Base-by-base conservation (phyloP, 208 protist species). In the Leishmania major region DNA sequence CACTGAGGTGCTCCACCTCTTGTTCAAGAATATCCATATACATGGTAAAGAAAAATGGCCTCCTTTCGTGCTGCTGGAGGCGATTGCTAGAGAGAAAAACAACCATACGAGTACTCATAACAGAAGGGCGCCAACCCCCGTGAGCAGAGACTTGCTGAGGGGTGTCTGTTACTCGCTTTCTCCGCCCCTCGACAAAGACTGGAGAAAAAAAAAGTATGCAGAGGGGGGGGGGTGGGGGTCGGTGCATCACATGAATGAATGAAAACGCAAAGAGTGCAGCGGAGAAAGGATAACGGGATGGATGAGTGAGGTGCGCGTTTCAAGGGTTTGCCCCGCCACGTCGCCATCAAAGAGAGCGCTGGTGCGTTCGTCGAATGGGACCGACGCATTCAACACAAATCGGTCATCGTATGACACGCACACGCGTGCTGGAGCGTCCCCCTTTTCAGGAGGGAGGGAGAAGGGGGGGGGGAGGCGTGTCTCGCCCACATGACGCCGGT, bases 1-100 rank as follows among this genome's bases (percentile, higher is more conserved):
- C 91, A 51, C 88, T 90, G 40, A 98, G 90, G 22, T 90, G 88
- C 83, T 95, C 92, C 62, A 98, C 92, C 83, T 98, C 95, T 31
- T 86, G 87, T 77, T 98, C 91, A 17, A 98, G 82, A 28, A 91
- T 84, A 79, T 96, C 86, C 90, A 96, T 93, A 71, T 95, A 90
- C 92, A 96, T 96, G 53, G 57, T 19, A 4, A 35, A 17, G 40
- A 5, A 35, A 35, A 43, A 77, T 3, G 6, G 8, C 28, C 28
- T 35, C 59, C 19, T 35, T 6, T 3, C 3, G 59, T 64, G 22
- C 59, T 31, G 28, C 28, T 64, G 4, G 8, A 64, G 0, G 28
- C 25, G 59, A 55, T 17, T 64, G 10, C 59, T 35, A 31, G 59
- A 64, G 11, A 64, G n/a, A 64, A 31, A 31, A 28, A 10, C 59